Evolutionary conservation across 306 rosid species (phyloP).

Genomic region (Heteromeles arbutifolia): DNA sequence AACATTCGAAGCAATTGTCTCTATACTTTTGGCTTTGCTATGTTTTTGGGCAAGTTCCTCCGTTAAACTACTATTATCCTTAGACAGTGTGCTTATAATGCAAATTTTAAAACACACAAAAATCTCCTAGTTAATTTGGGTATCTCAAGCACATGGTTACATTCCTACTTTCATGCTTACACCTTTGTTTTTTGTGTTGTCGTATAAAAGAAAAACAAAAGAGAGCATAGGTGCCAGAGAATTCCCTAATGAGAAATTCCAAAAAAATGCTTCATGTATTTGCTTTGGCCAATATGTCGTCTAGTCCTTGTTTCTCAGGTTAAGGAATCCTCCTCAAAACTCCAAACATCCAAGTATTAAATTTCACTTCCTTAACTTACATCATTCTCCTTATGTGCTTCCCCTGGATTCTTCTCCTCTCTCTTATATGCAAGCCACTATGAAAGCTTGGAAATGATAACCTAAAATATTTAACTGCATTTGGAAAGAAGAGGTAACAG

Average conservation of each 20-base stretch:
- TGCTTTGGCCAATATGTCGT: constrained; percentile 43
- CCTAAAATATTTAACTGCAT: not conserved
- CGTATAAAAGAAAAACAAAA: constrained; percentile 16
- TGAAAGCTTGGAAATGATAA: constrained; percentile 5
- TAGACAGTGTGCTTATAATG: constrained; percentile 24
- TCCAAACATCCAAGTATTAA: constrained; percentile 24
- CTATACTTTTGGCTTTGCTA: constrained; percentile 33
- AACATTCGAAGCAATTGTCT: constrained; percentile 38
- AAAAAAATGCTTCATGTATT: constrained; percentile 32
- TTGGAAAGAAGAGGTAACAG: constrained; percentile 8
- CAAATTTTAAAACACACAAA: constrained; percentile 13
- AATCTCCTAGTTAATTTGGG: constrained; percentile 7
- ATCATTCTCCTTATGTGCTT: constrained; percentile 43
- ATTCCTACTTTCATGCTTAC: constrained; percentile 48
- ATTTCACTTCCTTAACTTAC: constrained; percentile 37
- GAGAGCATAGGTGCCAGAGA: constrained; percentile 31
- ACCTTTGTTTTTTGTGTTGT: constrained; percentile 30
- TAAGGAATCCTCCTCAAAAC: constrained; percentile 65
- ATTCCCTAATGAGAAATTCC: constrained; percentile 42
- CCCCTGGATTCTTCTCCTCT: constrained; percentile 45
- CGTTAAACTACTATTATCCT: not conserved
- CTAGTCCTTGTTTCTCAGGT: constrained; percentile 44
- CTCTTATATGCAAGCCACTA: constrained; percentile 21
- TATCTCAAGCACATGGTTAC: constrained; percentile 47
- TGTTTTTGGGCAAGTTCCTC: constrained; percentile 35